Base-by-base conservation (phyloP, 192 early-diverging fungal species). In the Dimargaris xerosporica region DNA sequence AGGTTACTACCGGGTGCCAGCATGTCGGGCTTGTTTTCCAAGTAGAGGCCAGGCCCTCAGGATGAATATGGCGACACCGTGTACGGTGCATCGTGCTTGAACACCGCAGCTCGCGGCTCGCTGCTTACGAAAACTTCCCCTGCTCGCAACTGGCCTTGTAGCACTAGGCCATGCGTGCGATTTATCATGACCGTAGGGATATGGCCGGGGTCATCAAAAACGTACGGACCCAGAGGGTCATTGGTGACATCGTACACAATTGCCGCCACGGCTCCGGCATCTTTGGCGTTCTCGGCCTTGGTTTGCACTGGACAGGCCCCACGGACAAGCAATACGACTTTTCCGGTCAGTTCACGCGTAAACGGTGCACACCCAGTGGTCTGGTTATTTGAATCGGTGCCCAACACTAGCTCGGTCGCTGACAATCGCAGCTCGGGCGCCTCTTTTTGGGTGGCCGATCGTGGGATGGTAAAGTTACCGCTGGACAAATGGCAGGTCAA, bases 41-140 rank as follows among this genome's bases (percentile, higher is more conserved):
- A 69, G 54, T 89, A 80, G 34, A 74, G 74, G 46, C 78, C 82
- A 0, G 86, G 81, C 23, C 93, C 93, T 64, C 78, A 78, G 26
- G 84, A 85, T 12, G 86, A 86, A 63, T 87, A 91, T 44, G 56
- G 53, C 19, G 90, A 90, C 7, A 89, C 67, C 34, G 72, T 82
- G 42, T 82, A 81, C 34, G 78, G 84, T 9, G 77, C 65, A 0
- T 15, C 25, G 23, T 55, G 13, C 4, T 25, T 25, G 29, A 70
- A 63, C 28, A 77, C 67, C 44, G 71, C 69, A 1, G 74, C 67
- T 6, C 73, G 68, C 64, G 74, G 67, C 25, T 78, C 77, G 29
- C 82, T 80, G 9, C 65, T 62, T 19, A 83, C 62, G 0, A 67
- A 75, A 69, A 17, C 55, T 62, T 39, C 21, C 70, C 69, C 2